These are phyloP conservation scores for Dactylella cylindrospora DNA, from an alignment of 2,329 filamentous ascomycete species.

Conservation along the genomic window DNA sequence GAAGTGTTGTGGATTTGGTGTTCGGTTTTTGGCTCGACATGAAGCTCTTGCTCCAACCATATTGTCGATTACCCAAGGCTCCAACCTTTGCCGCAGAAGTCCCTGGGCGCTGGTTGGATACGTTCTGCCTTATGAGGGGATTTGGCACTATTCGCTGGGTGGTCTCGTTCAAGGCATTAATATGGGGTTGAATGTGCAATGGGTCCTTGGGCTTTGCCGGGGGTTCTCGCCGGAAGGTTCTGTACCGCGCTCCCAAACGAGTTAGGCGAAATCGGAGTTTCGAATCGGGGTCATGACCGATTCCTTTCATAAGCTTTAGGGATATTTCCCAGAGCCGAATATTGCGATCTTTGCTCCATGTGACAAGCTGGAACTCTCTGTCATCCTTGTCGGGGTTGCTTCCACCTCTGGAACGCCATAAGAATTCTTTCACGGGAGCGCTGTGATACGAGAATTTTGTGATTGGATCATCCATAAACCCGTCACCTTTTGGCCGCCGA, in stretches of 20 bases:
- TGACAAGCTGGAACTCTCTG: constrained; percentile 87
- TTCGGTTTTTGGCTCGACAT: constrained; percentile 36
- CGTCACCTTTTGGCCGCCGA: constrained; percentile 55
- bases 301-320: constrained; percentile 47
- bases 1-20: constrained; percentile 28
- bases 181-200: constrained; percentile 3
- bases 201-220: constrained; percentile 16
- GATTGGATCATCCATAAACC: constrained; percentile 57
- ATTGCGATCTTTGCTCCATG: constrained; percentile 85
- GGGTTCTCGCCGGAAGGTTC: constrained; percentile 76
- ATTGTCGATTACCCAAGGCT: constrained; percentile 3
- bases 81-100: constrained; percentile 20
- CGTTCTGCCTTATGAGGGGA: constrained; percentile 13
- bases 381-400: constrained; percentile 69
- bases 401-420: constrained; percentile 78
- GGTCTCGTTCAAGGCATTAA: constrained; percentile 11
- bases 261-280: constrained; percentile 59
- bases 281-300: constrained; percentile 48
- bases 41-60: constrained; percentile 30
- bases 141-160: constrained; percentile 19
- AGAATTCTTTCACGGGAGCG: constrained; percentile 81
- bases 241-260: constrained; percentile 80
- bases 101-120: constrained; percentile 13
- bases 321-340: constrained; percentile 69
- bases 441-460: constrained; percentile 64